Evolutionary conservation across 768 basidiomycete genomes (phyloP).

Genomic region (Mycena pura): DNA sequence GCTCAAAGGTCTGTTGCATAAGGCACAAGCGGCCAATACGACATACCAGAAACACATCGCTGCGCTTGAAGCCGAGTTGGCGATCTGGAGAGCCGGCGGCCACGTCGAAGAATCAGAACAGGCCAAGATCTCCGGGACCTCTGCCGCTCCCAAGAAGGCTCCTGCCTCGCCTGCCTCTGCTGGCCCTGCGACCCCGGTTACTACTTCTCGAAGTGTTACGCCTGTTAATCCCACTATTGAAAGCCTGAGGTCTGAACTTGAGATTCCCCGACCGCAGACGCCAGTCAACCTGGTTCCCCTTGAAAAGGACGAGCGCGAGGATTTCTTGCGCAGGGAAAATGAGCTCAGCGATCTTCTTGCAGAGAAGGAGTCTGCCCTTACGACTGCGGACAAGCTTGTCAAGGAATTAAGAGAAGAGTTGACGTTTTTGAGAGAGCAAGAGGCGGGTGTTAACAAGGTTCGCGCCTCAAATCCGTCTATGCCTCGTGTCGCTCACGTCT

Average conservation of each 20-base stretch:
- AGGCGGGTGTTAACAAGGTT: slow-evolving; percentile 78
- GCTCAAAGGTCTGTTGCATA: slow-evolving; percentile 89
- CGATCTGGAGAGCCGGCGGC: slow-evolving; percentile 88
- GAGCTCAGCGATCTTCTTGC: slow-evolving; percentile 93
- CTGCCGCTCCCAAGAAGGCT: slow-evolving; percentile 64
- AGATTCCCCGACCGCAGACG: slow-evolving; percentile 85
- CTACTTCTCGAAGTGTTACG: slow-evolving; percentile 64
- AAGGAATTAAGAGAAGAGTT: slow-evolving; percentile 91
- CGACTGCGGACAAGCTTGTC: slow-evolving; percentile 83
- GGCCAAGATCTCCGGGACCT: slow-evolving; percentile 62
- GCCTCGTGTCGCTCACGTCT: background rate
- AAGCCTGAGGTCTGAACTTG: slow-evolving; percentile 71
- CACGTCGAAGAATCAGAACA: slow-evolving; percentile 85
- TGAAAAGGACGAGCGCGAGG: slow-evolving; percentile 97
- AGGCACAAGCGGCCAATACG: slow-evolving; percentile 86
- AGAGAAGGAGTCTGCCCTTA: slow-evolving; percentile 86
- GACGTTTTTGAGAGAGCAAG: slow-evolving; percentile 89
- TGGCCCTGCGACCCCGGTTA: slow-evolving; percentile 46
- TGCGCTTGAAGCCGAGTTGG: slow-evolving; percentile 89
- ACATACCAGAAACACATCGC: slow-evolving; percentile 87
- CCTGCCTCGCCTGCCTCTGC: slow-evolving; percentile 71
- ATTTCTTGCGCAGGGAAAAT: slow-evolving; percentile 95
- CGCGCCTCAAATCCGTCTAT: too few species aligned
- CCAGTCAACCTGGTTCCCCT: slow-evolving; percentile 86
- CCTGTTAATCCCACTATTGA: slow-evolving; percentile 78